phyloP scores from a whole-genome alignment of 176 grass and related monocot species.

The Aegilops umbellulata region DNA sequence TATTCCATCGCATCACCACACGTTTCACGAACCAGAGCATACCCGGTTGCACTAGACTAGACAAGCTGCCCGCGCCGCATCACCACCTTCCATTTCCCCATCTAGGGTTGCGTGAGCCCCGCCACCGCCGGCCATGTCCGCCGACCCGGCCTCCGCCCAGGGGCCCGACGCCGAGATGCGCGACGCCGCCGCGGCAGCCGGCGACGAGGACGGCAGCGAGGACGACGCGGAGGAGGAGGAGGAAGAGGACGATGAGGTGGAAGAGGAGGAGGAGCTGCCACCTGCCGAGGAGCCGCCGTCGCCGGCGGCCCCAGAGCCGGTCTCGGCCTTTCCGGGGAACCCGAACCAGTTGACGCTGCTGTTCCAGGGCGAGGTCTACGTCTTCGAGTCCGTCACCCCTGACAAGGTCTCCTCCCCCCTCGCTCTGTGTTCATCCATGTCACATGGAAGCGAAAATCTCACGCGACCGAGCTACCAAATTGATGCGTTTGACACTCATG shows the following conservation, averaged over 20 bases:
- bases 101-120: conserved; percentile 55
- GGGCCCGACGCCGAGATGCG: conserved; percentile 50
- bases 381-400: conserved; percentile 89
- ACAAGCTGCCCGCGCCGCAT: conserved; percentile 23
- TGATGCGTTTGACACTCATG: background rate
- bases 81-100: conserved; percentile 47
- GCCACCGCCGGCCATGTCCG: conserved; percentile 49
- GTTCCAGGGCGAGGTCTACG: conserved; percentile 97
- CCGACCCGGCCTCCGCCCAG: conserved; percentile 17
- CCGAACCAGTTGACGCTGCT: conserved; percentile 88
- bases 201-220: conserved; percentile 11
- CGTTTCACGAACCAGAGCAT: background rate
- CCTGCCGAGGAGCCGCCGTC: conserved; percentile 1
- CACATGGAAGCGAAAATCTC: conserved; percentile 24
- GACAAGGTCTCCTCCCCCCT: conserved; percentile 53
- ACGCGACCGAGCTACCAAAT: background rate
- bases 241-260: conserved; percentile 22
- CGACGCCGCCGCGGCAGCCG: background rate
- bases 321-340: conserved; percentile 39
- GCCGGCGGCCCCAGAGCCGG: conserved; percentile 31
- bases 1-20: conserved; percentile 40
- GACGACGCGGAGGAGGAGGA: conserved; percentile 25
- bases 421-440: background rate
- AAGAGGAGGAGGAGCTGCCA: conserved; percentile 4
- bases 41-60: background rate